phyloP scores from a whole-genome alignment of 306 rosid species.

The Oxytropis ochrocephala region DNA sequence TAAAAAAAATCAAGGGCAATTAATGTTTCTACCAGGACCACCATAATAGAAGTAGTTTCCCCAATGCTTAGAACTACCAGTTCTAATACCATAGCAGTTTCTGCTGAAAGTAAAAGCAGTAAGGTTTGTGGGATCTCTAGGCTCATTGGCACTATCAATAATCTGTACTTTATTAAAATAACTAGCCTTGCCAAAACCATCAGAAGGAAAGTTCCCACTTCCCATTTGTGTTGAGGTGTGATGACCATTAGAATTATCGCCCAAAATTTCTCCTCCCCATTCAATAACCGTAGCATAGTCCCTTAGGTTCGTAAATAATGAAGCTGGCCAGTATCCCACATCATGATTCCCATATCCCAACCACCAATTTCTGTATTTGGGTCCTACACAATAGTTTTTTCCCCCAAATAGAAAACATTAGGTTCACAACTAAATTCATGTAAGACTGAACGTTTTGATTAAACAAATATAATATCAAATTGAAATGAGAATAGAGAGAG shows the following conservation, averaged over 20 bases:
- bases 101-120: constrained; percentile 37
- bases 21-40: constrained; percentile 51
- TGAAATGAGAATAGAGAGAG: too few species aligned
- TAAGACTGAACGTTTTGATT: too few species aligned
- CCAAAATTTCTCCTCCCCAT: constrained; percentile 60
- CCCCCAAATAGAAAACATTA: constrained; percentile 7
- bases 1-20: constrained; percentile 39
- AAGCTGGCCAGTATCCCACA: constrained; percentile 56
- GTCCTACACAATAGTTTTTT: constrained; percentile 39
- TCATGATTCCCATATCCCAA: constrained; percentile 45
- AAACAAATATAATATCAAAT: too few species aligned
- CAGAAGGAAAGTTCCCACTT: constrained; percentile 46
- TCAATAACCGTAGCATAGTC: constrained; percentile 53
- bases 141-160: constrained; percentile 43
- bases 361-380: constrained; percentile 64
- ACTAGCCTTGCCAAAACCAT: constrained; percentile 50
- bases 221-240: constrained; percentile 56
- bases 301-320: constrained; percentile 40
- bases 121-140: constrained; percentile 41
- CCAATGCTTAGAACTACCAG: constrained; percentile 42
- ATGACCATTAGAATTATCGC: constrained; percentile 34
- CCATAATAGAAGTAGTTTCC: constrained; percentile 50
- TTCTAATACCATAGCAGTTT: constrained; percentile 39
- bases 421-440: too few species aligned
- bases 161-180: constrained; percentile 43